These are phyloP conservation scores for Boletus rubroflammeus DNA, from an alignment of 768 basidiomycete genomes.

Conservation along the genomic window DNA sequence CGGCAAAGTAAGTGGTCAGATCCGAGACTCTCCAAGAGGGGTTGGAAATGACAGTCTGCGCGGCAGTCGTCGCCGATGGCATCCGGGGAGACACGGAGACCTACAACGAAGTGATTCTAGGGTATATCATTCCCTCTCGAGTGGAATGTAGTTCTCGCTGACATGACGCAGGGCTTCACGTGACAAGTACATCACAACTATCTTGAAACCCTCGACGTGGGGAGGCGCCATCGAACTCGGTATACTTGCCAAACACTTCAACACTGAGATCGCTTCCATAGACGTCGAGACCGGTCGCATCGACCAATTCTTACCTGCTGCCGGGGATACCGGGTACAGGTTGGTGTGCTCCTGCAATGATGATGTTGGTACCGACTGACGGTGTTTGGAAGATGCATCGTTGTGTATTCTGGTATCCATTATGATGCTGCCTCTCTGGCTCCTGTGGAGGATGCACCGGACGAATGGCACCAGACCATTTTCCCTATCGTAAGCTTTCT, in stretches of 20 bases:
- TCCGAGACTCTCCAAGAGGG: not conserved
- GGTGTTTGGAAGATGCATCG: conserved; percentile 46
- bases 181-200: conserved; percentile 77
- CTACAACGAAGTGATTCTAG: conserved; percentile 84
- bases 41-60: conserved; percentile 5
- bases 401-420: conserved; percentile 96
- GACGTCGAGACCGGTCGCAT: conserved; percentile 92
- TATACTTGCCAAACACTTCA: conserved; percentile 78
- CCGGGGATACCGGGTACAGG: conserved; percentile 34
- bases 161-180: conserved; percentile 41
- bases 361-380: not conserved
- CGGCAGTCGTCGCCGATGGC: conserved; percentile 75
- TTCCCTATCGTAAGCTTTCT: conserved; percentile 55
- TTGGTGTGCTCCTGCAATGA: not conserved
- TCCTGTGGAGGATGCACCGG: conserved; percentile 69
- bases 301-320: conserved; percentile 62
- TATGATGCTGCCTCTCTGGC: conserved; percentile 90
- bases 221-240: conserved; percentile 94
- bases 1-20: conserved; percentile 57
- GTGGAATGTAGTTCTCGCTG: not conserved
- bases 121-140: conserved; percentile 43
- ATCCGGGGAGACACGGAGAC: conserved; percentile 68
- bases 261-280: conserved; percentile 82
- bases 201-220: conserved; percentile 79
- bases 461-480: conserved; percentile 87